phyloP scores from a whole-genome alignment of 1,139 yeast species.

The Sugiyamaella neomexicana region DNA sequence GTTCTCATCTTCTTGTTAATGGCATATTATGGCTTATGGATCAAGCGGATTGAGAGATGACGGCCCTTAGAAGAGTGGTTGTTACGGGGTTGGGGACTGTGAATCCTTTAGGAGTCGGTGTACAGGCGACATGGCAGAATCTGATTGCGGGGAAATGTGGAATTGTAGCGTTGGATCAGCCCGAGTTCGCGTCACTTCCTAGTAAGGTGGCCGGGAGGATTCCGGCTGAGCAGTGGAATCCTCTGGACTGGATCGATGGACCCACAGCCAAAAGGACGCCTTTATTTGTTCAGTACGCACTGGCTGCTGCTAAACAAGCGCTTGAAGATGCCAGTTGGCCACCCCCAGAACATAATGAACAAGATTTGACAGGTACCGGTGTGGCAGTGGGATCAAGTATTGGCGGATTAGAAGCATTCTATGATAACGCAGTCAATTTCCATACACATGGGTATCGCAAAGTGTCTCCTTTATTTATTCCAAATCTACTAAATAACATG shows the following conservation, averaged over 20 bases:
- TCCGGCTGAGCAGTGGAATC: slow-evolving; percentile 50
- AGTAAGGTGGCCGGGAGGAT: slow-evolving; percentile 74
- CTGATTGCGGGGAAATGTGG: slow-evolving; percentile 40
- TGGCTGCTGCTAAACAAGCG: slow-evolving; percentile 79
- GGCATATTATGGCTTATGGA: too few relatives aligned
- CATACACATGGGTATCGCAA: slow-evolving; percentile 59
- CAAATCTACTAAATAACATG: slow-evolving; percentile 84
- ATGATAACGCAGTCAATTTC: slow-evolving; percentile 57
- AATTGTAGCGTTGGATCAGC: slow-evolving; percentile 48
- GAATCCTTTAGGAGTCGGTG: slow-evolving; percentile 82
- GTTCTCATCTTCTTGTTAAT: too few relatives aligned
- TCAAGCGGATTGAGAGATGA: not conserved
- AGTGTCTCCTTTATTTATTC: slow-evolving; percentile 84
- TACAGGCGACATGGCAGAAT: slow-evolving; percentile 41
- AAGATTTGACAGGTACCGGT: slow-evolving; percentile 50
- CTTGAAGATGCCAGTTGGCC: slow-evolving; percentile 60
- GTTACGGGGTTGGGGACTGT: slow-evolving; percentile 88
- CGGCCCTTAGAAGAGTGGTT: slow-evolving; percentile 60
- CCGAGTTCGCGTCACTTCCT: slow-evolving; percentile 61
- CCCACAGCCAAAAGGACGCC: slow-evolving; percentile 58
- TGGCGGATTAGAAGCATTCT: slow-evolving; percentile 80
- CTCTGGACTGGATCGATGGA: slow-evolving; percentile 39
- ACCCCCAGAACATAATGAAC: too few relatives aligned
- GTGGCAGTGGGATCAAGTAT: slow-evolving; percentile 92
- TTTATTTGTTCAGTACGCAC: slow-evolving; percentile 72